Conservation (phyloP, 2,329 filamentous ascomycete genomes). For the Aureobasidium pullulans region DNA sequence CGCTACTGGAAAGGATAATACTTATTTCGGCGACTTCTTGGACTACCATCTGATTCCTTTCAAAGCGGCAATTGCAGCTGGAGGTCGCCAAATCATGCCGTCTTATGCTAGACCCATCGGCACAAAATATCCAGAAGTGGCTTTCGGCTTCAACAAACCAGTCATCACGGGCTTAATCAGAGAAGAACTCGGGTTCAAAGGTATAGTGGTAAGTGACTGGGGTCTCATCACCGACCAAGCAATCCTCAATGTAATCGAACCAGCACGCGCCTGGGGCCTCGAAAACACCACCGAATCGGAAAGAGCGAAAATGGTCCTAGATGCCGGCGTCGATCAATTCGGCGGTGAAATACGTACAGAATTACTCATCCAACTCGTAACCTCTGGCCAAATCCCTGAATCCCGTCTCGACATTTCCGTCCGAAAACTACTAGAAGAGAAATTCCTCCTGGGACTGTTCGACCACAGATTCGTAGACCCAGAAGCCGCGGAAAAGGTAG, state of each 20-base stretch:
- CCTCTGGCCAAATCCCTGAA: not conserved
- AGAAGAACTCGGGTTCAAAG: not conserved
- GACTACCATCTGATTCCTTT: conserved; percentile 1
- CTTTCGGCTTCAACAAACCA: conserved; percentile 6
- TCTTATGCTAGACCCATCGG: conserved; percentile 2
- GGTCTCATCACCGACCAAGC: not conserved
- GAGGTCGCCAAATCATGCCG: conserved; percentile 8
- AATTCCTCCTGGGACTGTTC: not conserved
- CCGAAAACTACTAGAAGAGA: not conserved
- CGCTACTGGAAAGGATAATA: conserved; percentile 6
- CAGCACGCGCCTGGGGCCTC: conserved; percentile 2
- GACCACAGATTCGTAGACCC: conserved; percentile 1
- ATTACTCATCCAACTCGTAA: not conserved
- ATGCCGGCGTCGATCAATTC: conserved; percentile 8
- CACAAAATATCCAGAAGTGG: conserved; percentile 3
- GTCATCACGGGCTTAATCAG: not conserved
- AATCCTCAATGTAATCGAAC: not conserved
- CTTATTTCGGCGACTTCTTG: not conserved
- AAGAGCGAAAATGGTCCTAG: not conserved
- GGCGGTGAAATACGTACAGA: not conserved
- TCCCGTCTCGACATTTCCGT: not conserved
- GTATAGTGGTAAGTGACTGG: conserved; percentile 7
- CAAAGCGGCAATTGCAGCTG: not conserved
- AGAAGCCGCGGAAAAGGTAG: not conserved
- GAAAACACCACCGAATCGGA: conserved; percentile 7